Conservation (phyloP, 768 basidiomycete species). For the Rhodotorula sphaerocarpa region DNA sequence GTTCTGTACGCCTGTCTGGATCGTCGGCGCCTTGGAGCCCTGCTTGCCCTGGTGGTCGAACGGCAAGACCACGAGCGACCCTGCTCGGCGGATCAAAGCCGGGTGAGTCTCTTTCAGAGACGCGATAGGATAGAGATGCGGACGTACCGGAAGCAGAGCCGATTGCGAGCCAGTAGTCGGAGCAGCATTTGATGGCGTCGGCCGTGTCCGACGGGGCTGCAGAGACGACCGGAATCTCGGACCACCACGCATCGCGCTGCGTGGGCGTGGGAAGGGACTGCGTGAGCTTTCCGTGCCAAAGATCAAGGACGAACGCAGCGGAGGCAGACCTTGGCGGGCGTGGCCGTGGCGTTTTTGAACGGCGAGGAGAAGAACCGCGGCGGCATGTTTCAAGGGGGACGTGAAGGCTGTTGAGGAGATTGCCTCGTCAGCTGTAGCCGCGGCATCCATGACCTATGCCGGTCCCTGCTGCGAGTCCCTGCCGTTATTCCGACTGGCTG, state of each 20-base stretch:
- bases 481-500: too few relatives aligned
- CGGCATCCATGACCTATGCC: too few relatives aligned
- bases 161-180: conserved; percentile 25
- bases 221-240: conserved; percentile 25
- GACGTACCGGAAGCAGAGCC: conserved; percentile 16
- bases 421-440: too few relatives aligned
- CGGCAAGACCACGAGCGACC: conserved; percentile 18
- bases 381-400: conserved; percentile 20
- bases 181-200: conserved; percentile 4
- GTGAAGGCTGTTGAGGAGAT: too few relatives aligned
- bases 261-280: too few relatives aligned
- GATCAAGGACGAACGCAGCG: too few relatives aligned
- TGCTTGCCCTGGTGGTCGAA: conserved; percentile 16
- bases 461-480: too few relatives aligned
- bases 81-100: neutral
- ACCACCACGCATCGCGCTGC: conserved; percentile 31
- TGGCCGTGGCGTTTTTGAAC: conserved; percentile 31
- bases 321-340: conserved; percentile 19
- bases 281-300: too few relatives aligned
- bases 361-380: conserved; percentile 31
- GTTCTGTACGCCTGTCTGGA: conserved; percentile 2
- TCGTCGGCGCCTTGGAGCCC: neutral
- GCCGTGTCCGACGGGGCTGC: conserved; percentile 6
- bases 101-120: too few relatives aligned
- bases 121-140: too few relatives aligned